Evolutionary conservation across 257 asterid species (phyloP).

Genomic region (Orobanche coerulescens): DNA sequence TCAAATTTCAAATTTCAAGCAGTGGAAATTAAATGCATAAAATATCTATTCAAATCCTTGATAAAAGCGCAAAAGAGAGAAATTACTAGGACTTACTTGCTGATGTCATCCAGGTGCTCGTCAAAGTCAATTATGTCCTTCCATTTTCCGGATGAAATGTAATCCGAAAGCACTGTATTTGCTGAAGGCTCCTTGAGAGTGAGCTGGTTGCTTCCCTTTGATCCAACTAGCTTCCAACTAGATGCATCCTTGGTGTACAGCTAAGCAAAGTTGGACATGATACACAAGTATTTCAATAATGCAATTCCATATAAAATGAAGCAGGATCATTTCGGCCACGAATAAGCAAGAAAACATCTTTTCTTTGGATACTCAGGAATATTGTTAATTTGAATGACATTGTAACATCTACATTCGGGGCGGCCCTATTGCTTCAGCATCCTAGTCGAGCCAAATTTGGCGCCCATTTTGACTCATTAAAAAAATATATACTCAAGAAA

Average conservation of each 20-base stretch:
- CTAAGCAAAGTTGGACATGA: constrained; percentile 28
- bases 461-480: no score
- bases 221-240: constrained; percentile 70
- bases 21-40: not conserved
- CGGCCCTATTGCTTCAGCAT: no score
- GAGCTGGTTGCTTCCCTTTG: constrained; percentile 53
- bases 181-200: constrained; percentile 75
- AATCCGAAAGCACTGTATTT: constrained; percentile 66
- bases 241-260: constrained; percentile 76
- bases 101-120: constrained; percentile 90
- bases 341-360: not conserved
- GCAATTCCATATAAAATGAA: not conserved
- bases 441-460: no score
- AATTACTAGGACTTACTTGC: constrained; percentile 53
- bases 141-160: constrained; percentile 79
- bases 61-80: not conserved
- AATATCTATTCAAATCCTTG: not conserved
- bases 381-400: not conserved
- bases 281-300: not conserved
- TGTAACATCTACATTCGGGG: not conserved
- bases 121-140: constrained; percentile 73
- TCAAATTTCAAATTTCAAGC: constrained; percentile 15
- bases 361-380: not conserved
- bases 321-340: no score
- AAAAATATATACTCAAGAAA: no score